Evolutionary conservation across 73 alveolate genomes (phyloP), one percentile per base, ranked within the genome.

Genomic region (Tetrahymena borealis): DNA sequence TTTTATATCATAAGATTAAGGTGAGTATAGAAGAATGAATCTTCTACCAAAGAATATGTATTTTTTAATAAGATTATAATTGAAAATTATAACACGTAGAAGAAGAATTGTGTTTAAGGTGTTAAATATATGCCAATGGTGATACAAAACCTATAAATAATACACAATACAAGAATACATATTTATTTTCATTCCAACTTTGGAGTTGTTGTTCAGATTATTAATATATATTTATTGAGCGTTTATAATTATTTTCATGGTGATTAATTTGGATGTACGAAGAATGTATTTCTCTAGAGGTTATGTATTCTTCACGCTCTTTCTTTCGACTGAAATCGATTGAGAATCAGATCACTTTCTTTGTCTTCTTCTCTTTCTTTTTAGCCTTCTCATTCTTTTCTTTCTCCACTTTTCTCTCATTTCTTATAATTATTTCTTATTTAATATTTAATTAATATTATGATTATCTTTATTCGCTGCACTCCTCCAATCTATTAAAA

Each of bases 351-450:
- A 43, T 92, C 95, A 93, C 95, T 93, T 93, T 35, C 93, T 90
- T 32, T 91, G 93, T 92, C 91, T 93, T 78, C 95, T 91, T 93
- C 95, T 93, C 95, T 93, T 93, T 93, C 95, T 93, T 92, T 93
- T 93, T 60, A 93, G 91, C 79, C 95, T 93, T 93, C 95, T 91
- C 95, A 93, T 93, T 93, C 95, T 93, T 93, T 93, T 93, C 95
- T 93, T 93, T 93, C 95, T 78, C 95, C 95, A 93, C 95, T 93
- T 93, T 41, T 93, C 95, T 93, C 95, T 93, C 95, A 93, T 93
- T 93, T 43, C 85, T 91, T 42, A 91, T 91, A 42, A 39, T 42
- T 91, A 79, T 42, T 42, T 91, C 9, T 42, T 42, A 39, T 38
- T 91, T 40, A 33, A 42, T 20, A 38, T 24, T 91, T 91, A 42